These are phyloP conservation scores for Triticum dicoccoides DNA, from an alignment of 176 grass and related monocot genomes.

Conservation along the genomic window DNA sequence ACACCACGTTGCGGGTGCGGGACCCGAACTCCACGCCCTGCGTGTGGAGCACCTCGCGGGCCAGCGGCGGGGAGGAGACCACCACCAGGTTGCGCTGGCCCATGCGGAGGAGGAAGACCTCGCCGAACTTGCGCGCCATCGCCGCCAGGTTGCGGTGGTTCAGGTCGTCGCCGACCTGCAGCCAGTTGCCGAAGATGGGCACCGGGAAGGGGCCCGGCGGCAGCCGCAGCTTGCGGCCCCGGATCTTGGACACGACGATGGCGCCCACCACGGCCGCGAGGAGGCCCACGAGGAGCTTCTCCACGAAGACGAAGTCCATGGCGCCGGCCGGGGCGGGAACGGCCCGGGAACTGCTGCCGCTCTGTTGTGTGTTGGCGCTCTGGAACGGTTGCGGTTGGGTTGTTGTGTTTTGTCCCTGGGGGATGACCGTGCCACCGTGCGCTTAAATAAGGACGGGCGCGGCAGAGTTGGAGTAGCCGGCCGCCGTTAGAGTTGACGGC, in stretches of 20 bases:
- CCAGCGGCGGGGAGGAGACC: constrained; percentile 63
- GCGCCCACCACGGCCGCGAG: constrained; percentile 61
- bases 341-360: background rate
- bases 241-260: constrained; percentile 68
- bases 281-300: constrained; percentile 65
- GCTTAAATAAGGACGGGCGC: constrained; percentile 21
- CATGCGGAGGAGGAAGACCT: constrained; percentile 87
- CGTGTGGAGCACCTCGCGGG: constrained; percentile 77
- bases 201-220: constrained; percentile 64
- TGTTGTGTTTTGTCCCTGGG: constrained; percentile 1
- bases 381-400: background rate
- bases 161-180: constrained; percentile 88
- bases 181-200: constrained; percentile 88
- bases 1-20: constrained; percentile 84
- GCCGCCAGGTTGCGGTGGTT: constrained; percentile 84
- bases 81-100: constrained; percentile 81
- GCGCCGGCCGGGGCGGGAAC: background rate
- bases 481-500: constrained; percentile 21
- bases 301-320: constrained; percentile 66
- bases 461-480: background rate
- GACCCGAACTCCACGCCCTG: constrained; percentile 94
- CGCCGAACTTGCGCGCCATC: constrained; percentile 58
- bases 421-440: background rate
- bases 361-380: background rate
- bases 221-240: constrained; percentile 54